A percentile compares a stretch with the other conserved stretches of the same genome.
phyloP scores from a whole-genome alignment of 2,329 filamentous ascomycete species.

The Diaporthe vexans region DNA sequence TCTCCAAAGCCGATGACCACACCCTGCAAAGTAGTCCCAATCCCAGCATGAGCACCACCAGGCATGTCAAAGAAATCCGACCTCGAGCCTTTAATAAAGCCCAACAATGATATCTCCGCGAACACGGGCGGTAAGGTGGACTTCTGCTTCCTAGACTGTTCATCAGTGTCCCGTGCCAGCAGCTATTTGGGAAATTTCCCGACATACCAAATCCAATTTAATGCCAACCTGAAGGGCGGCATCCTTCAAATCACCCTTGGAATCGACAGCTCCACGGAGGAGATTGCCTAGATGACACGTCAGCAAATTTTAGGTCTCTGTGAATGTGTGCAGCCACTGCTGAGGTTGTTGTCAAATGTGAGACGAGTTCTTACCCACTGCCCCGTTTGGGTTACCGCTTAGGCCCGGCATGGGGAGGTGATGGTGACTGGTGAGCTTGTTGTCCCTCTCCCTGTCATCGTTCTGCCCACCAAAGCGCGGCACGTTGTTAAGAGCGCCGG shows the following conservation, averaged over 20 bases:
- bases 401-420: conserved; percentile 38
- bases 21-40: conserved; percentile 36
- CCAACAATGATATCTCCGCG: conserved; percentile 73
- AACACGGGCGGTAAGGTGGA: conserved; percentile 72
- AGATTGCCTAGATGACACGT: conserved; percentile 58
- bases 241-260: conserved; percentile 69
- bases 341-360: neutral
- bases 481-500: conserved; percentile 32
- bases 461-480: conserved; percentile 25
- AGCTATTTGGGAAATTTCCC: too few species aligned
- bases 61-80: conserved; percentile 13
- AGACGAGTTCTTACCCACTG: conserved; percentile 33
- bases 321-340: too few species aligned
- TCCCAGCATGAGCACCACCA: conserved; percentile 13
- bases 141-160: conserved; percentile 64
- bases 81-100: conserved; percentile 58
- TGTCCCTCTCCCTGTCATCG: conserved; percentile 31
- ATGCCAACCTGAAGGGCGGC: conserved; percentile 72
- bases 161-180: neutral
- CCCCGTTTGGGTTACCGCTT: conserved; percentile 34
- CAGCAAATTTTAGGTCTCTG: neutral
- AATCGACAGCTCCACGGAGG: conserved; percentile 69
- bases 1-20: conserved; percentile 27
- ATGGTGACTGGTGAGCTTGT: conserved; percentile 19
- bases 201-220: conserved; percentile 66